Percentiles rank a stretch among this genome's conserved stretches.
These are phyloP conservation scores for Phialocephala sp. DNA, from an alignment of 2,329 filamentous ascomycete genomes.

Conservation along the genomic window DNA sequence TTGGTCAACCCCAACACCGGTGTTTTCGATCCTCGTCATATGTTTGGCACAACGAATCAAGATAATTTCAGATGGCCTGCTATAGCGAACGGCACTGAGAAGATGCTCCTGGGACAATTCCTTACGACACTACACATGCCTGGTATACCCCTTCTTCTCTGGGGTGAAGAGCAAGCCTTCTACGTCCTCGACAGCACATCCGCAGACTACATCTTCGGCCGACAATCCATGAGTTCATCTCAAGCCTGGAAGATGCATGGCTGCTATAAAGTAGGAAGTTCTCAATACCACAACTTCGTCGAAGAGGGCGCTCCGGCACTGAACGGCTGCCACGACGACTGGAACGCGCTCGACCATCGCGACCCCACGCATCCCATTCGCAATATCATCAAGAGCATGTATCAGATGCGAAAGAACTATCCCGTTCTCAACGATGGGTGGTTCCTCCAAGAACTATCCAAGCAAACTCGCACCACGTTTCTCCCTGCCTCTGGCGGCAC, in stretches of 20 bases:
- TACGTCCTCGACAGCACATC: constrained; percentile 5
- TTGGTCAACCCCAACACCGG: constrained; percentile 7
- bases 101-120: constrained; percentile 9
- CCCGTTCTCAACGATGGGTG: constrained; percentile 3
- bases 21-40: constrained; percentile 6
- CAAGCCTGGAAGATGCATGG: constrained; percentile 10
- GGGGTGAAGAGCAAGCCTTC: constrained; percentile 6
- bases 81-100: background rate
- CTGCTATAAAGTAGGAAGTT: background rate
- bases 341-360: constrained; percentile 1
- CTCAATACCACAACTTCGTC: background rate
- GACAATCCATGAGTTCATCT: background rate
- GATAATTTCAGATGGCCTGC: constrained; percentile 8
- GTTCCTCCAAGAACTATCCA: background rate
- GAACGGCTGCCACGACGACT: background rate
- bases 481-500: background rate
- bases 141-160: background rate
- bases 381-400: constrained; percentile 6
- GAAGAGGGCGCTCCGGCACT: background rate
- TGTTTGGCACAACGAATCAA: constrained; percentile 4
- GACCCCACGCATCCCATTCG: constrained; percentile 1
- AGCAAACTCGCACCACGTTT: background rate
- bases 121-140: constrained; percentile 4
- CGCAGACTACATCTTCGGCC: background rate
- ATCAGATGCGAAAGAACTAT: constrained; percentile 10